Conservation (phyloP, 352 stramenopile species). For the Phytopythium sindhum region DNA sequence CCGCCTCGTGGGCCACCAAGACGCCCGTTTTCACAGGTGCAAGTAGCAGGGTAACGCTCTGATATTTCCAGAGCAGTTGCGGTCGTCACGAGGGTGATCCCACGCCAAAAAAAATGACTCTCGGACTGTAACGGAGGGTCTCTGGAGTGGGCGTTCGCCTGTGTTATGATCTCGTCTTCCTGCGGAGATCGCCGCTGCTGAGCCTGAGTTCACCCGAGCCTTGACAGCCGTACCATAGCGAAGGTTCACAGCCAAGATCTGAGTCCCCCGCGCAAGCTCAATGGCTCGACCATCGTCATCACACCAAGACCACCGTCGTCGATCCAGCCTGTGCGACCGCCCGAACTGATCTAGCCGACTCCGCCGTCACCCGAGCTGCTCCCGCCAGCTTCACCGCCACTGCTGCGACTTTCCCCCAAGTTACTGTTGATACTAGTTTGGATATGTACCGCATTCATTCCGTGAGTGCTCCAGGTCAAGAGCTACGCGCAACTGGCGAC, state of each 20-base stretch:
- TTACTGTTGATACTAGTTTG: constrained; percentile 22
- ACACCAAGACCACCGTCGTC: background rate
- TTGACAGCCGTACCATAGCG: background rate
- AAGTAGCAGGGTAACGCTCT: background rate
- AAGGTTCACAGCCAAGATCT: background rate
- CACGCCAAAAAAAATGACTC: background rate
- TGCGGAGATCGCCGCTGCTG: background rate
- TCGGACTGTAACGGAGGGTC: background rate
- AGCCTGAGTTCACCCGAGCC: background rate
- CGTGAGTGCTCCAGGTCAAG: constrained; percentile 32
- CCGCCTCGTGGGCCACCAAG: background rate
- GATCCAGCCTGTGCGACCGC: background rate
- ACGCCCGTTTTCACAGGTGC: too few species aligned
- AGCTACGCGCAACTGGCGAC: constrained; percentile 26
- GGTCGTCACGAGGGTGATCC: background rate
- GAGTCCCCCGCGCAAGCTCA: background rate
- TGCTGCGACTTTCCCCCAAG: background rate
- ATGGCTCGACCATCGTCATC: background rate
- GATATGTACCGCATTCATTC: constrained; percentile 17
- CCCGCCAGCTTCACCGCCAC: background rate
- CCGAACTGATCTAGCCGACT: background rate
- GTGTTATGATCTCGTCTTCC: background rate
- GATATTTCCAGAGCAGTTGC: background rate
- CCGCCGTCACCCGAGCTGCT: background rate
- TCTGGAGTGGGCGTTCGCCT: background rate